Evolutionary conservation across 192 early-diverging fungal species (phyloP).

Genomic region (Helicostylum pulchrum): DNA sequence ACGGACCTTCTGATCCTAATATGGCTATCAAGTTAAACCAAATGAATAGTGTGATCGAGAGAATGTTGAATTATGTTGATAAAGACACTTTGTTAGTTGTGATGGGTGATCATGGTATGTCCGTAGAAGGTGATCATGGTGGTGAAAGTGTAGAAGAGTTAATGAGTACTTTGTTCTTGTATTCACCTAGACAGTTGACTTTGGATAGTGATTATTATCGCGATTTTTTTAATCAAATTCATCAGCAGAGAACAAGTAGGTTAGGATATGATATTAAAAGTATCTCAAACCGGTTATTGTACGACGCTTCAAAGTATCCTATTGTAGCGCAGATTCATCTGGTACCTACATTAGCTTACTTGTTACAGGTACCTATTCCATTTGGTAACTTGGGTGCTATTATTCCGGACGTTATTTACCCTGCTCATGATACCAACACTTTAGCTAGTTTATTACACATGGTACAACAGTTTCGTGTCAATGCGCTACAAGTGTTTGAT

Average conservation of each 20-base stretch:
- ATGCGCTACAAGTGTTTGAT: constrained; percentile 65
- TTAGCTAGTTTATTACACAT: constrained; percentile 44
- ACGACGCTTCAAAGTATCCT: constrained; percentile 29
- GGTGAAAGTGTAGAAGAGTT: constrained; percentile 91
- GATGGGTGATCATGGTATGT: constrained; percentile 98
- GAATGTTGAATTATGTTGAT: constrained; percentile 63
- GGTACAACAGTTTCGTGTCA: constrained; percentile 44
- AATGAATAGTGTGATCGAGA: constrained; percentile 76
- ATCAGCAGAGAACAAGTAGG: constrained; percentile 8
- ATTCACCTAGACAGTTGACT: constrained; percentile 57
- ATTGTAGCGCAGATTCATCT: constrained; percentile 90
- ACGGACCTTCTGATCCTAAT: constrained; percentile 78
- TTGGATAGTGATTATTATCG: constrained; percentile 13
- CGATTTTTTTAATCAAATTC: constrained; percentile 15
- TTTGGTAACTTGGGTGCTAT: constrained; percentile 88
- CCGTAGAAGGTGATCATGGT: constrained; percentile 91
- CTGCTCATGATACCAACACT: not conserved
- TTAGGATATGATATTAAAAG: constrained; percentile 22
- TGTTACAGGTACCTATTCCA: constrained; percentile 85
- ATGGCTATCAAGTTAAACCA: constrained; percentile 85
- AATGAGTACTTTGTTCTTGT: constrained; percentile 81
- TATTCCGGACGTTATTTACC: constrained; percentile 83
- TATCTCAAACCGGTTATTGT: constrained; percentile 20
- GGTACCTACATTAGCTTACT: constrained; percentile 77
- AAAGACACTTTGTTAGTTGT: constrained; percentile 81